Conservation (phyloP, 1,139 yeast genomes). For the Entelexis paramagnoliae region DNA sequence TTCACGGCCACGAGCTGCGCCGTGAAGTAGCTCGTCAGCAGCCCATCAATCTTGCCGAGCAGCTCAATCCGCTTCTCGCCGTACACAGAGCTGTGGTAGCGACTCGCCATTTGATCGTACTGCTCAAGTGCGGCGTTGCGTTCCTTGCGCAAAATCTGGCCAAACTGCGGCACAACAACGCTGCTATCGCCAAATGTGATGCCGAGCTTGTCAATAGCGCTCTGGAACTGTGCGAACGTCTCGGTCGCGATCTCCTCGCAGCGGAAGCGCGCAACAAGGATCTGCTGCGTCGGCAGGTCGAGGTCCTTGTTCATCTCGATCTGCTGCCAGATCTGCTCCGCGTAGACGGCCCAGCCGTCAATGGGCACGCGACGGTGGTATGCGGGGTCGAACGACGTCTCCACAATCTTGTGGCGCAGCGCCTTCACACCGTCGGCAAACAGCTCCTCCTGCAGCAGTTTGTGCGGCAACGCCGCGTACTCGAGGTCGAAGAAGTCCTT, state of each 20-base stretch:
- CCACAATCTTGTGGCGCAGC: conserved; percentile 51
- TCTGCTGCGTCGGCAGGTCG: conserved; percentile 94
- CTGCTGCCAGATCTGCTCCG: conserved; percentile 88
- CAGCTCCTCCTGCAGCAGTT: conserved; percentile 64
- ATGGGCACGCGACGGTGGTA: conserved; percentile 84
- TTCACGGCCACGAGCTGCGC: conserved; percentile 35
- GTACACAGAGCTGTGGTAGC: conserved; percentile 59
- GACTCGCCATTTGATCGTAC: conserved; percentile 62
- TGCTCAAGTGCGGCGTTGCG: conserved; percentile 37
- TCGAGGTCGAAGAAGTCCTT: conserved; percentile 75
- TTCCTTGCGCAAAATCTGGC: conserved; percentile 25
- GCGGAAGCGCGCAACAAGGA: conserved; percentile 83
- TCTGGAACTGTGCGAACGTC: conserved; percentile 42
- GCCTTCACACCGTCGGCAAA: conserved; percentile 53
- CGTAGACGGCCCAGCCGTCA: conserved; percentile 93
- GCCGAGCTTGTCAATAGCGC: conserved; percentile 28
- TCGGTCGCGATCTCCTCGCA: conserved; percentile 73
- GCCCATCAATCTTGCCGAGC: conserved; percentile 28
- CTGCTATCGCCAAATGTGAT: conserved; percentile 17
- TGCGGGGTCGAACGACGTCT: conserved; percentile 41
- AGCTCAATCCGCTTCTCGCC: conserved; percentile 48
- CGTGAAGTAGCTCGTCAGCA: conserved; percentile 35
- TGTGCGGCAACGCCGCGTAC: conserved; percentile 77
- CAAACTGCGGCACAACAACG: conserved; percentile 28
- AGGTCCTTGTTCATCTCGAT: conserved; percentile 86